phyloP scores from a whole-genome alignment of 1,139 yeast species.

The Pichia sp. region DNA sequence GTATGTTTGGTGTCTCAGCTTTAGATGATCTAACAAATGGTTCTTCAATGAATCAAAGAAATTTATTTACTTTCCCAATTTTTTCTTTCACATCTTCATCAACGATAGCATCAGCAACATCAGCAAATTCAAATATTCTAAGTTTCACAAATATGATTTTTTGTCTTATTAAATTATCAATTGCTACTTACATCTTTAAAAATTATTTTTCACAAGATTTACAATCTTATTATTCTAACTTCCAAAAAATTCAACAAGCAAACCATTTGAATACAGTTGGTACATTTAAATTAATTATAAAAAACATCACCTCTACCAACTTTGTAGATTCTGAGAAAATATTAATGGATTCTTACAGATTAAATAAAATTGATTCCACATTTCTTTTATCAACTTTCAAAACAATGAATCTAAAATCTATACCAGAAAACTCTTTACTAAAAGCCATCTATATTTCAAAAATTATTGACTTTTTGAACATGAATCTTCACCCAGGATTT shows the following conservation, averaged over 20 bases:
- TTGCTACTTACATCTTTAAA: slow-evolving; percentile 17
- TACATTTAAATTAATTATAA: neutral
- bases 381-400: neutral
- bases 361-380: neutral
- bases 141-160: slow-evolving; percentile 16
- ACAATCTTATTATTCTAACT: slow-evolving; percentile 4
- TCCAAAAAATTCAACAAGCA: neutral
- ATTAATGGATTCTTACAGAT: neutral
- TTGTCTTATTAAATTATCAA: slow-evolving; percentile 21
- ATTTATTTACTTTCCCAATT: slow-evolving; percentile 26
- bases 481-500: neutral
- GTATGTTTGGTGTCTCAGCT: slow-evolving; percentile 39
- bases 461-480: slow-evolving; percentile 8
- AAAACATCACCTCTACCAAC: neutral
- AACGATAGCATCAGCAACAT: slow-evolving; percentile 12
- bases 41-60: slow-evolving; percentile 18
- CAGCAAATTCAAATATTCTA: slow-evolving; percentile 12
- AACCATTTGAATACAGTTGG: neutral
- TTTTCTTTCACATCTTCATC: slow-evolving; percentile 22
- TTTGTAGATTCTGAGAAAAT: neutral
- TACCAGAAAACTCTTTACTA: slow-evolving; percentile 14
- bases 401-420: slow-evolving; percentile 7
- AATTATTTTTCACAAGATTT: slow-evolving; percentile 16
- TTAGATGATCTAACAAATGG: slow-evolving; percentile 25
- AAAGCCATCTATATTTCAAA: slow-evolving; percentile 18